These are phyloP conservation scores for Cinchona pubescens DNA, from an alignment of 257 asterid genomes.

Conservation along the genomic window DNA sequence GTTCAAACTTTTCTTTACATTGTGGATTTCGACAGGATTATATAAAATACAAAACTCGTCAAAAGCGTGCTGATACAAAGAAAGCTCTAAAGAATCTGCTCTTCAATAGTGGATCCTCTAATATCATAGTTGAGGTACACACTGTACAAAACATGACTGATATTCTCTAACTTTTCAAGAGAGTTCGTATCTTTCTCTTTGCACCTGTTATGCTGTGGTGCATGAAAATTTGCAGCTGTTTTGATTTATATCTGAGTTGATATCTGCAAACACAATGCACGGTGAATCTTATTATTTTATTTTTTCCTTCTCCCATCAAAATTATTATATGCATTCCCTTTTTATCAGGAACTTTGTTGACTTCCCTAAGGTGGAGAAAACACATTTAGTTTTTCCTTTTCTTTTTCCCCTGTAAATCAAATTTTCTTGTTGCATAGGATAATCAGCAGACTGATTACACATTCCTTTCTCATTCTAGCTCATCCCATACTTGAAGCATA, in stretches of 20 bases:
- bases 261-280: neutral
- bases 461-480: neutral
- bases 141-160: neutral
- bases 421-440: neutral
- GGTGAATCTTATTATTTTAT: neutral
- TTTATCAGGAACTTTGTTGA: neutral
- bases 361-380: neutral
- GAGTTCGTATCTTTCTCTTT: neutral
- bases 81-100: slow-evolving; percentile 61
- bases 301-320: too few relatives aligned
- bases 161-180: neutral
- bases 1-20: slow-evolving; percentile 11
- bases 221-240: neutral
- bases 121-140: slow-evolving; percentile 50
- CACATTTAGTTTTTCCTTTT: neutral
- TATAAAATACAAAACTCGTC: slow-evolving; percentile 49
- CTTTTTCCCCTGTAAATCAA: too few relatives aligned
- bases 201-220: neutral
- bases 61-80: slow-evolving; percentile 66
- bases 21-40: slow-evolving; percentile 38
- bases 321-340: neutral
- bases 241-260: neutral
- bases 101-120: slow-evolving; percentile 46
- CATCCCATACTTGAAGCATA: neutral
- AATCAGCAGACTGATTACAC: neutral